A percentile compares a stretch with the other conserved stretches of the same genome.
phyloP scores from a whole-genome alignment of 768 basidiomycete genomes.

The Boletales sp. region DNA sequence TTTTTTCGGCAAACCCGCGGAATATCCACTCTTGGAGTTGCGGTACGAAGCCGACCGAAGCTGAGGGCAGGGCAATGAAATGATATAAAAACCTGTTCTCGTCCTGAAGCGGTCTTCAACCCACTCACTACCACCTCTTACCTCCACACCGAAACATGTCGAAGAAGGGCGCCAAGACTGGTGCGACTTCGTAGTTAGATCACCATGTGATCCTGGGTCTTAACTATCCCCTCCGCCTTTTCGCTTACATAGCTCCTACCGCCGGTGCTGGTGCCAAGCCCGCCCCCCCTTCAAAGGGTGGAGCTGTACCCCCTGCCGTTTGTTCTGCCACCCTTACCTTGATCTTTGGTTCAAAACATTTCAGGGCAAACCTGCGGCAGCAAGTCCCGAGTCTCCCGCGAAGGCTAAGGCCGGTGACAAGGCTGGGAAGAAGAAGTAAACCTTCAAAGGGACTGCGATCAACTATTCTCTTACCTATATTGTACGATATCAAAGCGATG shows the following conservation, averaged over 20 bases:
- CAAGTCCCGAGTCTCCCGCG: constrained; percentile 25
- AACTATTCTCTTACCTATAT: not conserved
- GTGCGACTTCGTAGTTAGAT: constrained; percentile 18
- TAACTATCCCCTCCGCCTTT: constrained; percentile 10
- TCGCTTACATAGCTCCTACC: constrained; percentile 10
- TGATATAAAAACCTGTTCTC: constrained; percentile 20
- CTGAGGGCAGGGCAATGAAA: constrained; percentile 27
- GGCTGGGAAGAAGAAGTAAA: constrained; percentile 30
- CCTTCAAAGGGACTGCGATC: not conserved
- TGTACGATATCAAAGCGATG: constrained; percentile 7
- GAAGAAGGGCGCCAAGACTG: constrained; percentile 22
- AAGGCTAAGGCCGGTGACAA: constrained; percentile 24
- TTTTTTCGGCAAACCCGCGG: constrained; percentile 6
- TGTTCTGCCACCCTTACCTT: not conserved
- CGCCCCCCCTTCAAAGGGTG: constrained; percentile 18
- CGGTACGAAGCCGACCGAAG: constrained; percentile 18
- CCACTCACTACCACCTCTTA: not conserved
- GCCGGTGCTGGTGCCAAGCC: constrained; percentile 13
- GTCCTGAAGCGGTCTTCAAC: not conserved
- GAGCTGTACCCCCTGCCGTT: constrained; percentile 17
- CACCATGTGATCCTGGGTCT: not conserved
- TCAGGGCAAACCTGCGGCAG: constrained; percentile 18
- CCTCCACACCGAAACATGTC: constrained; percentile 16
- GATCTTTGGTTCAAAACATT: not conserved
- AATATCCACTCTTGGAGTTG: constrained; percentile 1